These are phyloP conservation scores for Plasmodium ovale DNA, from an alignment of 169 alveolate species.

Conservation along the genomic window DNA sequence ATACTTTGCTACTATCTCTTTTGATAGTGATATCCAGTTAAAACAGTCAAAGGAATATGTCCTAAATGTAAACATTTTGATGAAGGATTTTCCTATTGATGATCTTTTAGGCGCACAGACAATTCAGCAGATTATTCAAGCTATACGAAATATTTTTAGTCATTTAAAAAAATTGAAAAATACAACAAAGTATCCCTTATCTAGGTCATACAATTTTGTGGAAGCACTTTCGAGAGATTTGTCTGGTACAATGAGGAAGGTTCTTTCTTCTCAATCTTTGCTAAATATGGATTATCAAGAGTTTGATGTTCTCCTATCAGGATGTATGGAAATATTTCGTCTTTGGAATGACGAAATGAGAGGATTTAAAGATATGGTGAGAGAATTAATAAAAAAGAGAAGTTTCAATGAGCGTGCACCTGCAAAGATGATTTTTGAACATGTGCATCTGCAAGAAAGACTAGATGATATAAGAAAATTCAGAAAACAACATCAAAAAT, in stretches of 20 bases:
- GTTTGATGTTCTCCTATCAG: constrained; percentile 87
- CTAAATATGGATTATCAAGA: constrained; percentile 91
- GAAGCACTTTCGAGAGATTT: constrained; percentile 95
- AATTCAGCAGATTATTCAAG: constrained; percentile 90
- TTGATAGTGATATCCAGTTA: constrained; percentile 95
- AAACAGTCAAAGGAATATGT: constrained; percentile 93
- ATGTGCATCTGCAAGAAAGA: constrained; percentile 89
- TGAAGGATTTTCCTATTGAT: constrained; percentile 96
- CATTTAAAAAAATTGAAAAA: constrained; percentile 93
- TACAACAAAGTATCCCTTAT: constrained; percentile 91
- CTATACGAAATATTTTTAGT: constrained; percentile 92
- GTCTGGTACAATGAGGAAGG: constrained; percentile 39
- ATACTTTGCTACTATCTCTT: constrained; percentile 93
- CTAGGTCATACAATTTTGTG: constrained; percentile 92
- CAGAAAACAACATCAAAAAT: constrained; percentile 94
- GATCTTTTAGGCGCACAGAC: constrained; percentile 93
- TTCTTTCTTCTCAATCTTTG: constrained; percentile 78
- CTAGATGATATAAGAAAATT: constrained; percentile 92
- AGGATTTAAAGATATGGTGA: constrained; percentile 89
- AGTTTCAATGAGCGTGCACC: constrained; percentile 90
- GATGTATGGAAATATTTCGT: constrained; percentile 91
- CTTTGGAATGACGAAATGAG: constrained; percentile 95
- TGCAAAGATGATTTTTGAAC: constrained; percentile 90
- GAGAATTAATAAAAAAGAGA: constrained; percentile 90
- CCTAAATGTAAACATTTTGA: constrained; percentile 90